Percentiles rank a stretch among this genome's conserved stretches.
phyloP scores from a whole-genome alignment of 139 green algal genomes.

The Coccomyxa sp. region DNA sequence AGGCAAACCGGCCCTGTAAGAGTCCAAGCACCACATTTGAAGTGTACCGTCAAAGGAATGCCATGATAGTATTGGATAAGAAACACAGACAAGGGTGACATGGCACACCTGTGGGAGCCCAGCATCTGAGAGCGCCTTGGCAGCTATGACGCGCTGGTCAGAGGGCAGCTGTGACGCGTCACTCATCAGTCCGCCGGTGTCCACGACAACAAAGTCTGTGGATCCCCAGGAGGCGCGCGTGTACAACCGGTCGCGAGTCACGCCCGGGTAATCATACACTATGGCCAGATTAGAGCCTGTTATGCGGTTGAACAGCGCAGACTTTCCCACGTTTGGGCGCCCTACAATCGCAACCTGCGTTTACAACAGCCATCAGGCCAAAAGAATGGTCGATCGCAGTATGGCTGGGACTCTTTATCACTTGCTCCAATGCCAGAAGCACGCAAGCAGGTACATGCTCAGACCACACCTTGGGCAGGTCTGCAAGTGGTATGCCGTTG shows the following conservation, averaged over 20 bases:
- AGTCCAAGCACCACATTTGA: no score
- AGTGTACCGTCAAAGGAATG: background rate
- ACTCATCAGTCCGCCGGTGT: constrained; percentile 91
- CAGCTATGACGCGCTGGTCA: constrained; percentile 31
- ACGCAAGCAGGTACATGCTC: background rate
- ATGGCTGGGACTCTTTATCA: background rate
- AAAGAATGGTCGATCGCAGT: background rate
- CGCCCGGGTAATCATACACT: constrained; percentile 92
- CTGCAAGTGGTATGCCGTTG: background rate
- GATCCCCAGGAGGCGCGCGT: constrained; percentile 80
- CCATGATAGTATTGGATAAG: background rate
- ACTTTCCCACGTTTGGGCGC: constrained; percentile 96
- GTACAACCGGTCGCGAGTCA: constrained; percentile 71
- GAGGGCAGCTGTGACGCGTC: constrained; percentile 61
- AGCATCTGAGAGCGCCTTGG: constrained; percentile 47
- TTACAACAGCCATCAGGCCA: background rate
- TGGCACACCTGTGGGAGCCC: constrained; percentile 45
- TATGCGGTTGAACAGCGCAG: constrained; percentile 94
- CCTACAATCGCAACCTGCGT: constrained; percentile 81
- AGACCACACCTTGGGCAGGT: background rate
- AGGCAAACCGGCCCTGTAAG: background rate
- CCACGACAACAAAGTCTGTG: constrained; percentile 91
- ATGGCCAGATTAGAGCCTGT: constrained; percentile 76
- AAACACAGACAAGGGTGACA: background rate
- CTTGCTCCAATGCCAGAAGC: background rate